A percentile compares a stretch with the other conserved stretches of the same genome.
Evolutionary conservation across 345 rosid species (phyloP).

Genomic region (Salix caprea): DNA sequence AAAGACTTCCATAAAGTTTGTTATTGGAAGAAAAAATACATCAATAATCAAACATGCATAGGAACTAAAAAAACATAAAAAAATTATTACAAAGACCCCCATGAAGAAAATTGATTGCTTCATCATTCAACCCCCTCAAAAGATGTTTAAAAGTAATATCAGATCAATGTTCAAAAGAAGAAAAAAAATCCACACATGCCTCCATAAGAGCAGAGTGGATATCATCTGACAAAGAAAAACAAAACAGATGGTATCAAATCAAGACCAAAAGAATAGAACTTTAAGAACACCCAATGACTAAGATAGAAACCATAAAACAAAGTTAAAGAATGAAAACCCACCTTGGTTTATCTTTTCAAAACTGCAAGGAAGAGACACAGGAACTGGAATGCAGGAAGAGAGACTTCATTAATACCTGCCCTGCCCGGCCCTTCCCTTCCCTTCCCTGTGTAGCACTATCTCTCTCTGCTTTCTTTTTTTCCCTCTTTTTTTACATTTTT

Average conservation of each 20-base stretch:
- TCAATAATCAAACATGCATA: not conserved
- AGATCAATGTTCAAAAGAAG: slow-evolving; percentile 2
- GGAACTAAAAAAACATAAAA: not conserved
- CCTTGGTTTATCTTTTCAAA: slow-evolving; percentile 26
- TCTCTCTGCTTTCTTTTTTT: not conserved
- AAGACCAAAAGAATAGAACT: not conserved
- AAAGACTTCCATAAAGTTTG: not conserved
- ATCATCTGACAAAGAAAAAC: not conserved
- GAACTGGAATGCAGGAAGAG: slow-evolving; percentile 28
- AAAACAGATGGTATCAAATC: not conserved
- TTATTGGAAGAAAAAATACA: not conserved
- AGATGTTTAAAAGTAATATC: not conserved
- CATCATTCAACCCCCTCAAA: slow-evolving; percentile 4
- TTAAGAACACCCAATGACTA: not conserved
- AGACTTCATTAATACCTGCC: slow-evolving; percentile 7
- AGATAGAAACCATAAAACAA: not conserved
- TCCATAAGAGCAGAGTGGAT: not conserved
- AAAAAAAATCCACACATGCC: not conserved
- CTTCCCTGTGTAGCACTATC: not conserved
- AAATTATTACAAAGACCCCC: not conserved
- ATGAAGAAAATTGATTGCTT: not conserved
- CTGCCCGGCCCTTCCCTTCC: not conserved
- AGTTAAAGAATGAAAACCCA: slow-evolving; percentile 17
- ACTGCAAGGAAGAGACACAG: not conserved
- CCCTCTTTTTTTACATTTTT: too few relatives aligned